phyloP scores from a whole-genome alignment of 305 asterid species.

The Ilex paraguariensis region DNA sequence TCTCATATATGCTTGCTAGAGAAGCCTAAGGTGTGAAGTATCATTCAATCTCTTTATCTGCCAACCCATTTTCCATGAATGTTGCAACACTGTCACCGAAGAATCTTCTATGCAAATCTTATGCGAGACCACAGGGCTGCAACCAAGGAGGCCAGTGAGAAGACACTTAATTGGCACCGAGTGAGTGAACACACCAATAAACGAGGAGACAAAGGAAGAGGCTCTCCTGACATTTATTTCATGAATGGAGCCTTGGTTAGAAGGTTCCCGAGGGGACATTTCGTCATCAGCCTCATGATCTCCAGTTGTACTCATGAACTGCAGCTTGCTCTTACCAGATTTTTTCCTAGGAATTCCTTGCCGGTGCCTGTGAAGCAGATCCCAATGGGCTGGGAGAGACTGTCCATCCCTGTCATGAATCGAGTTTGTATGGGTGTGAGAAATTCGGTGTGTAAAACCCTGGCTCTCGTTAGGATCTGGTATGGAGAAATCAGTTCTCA shows the following conservation, averaged over 20 bases:
- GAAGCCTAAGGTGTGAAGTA: constrained; percentile 87
- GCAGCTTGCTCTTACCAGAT: constrained; percentile 94
- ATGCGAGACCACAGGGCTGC: constrained; percentile 66
- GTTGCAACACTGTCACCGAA: constrained; percentile 83
- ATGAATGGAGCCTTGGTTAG: constrained; percentile 35
- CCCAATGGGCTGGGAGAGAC: constrained; percentile 49
- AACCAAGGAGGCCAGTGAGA: constrained; percentile 79
- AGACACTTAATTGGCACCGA: constrained; percentile 77
- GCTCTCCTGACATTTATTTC: constrained; percentile 41
- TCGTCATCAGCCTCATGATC: constrained; percentile 96
- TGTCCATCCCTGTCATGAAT: constrained; percentile 47
- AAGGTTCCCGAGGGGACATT: constrained; percentile 87
- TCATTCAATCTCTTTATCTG: constrained; percentile 89
- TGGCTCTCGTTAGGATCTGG: constrained; percentile 54
- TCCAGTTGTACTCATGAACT: constrained; percentile 73
- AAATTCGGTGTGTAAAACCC: constrained; percentile 25
- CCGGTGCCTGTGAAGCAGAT: constrained; percentile 53
- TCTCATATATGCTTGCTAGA: constrained; percentile 22
- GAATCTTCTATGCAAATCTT: constrained; percentile 86
- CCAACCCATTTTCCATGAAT: constrained; percentile 89
- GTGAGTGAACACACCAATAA: constrained; percentile 81
- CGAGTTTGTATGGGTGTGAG: constrained; percentile 33
- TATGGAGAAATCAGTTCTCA: constrained; percentile 68
- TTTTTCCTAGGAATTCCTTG: constrained; percentile 62
- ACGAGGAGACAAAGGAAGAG: constrained; percentile 32